A percentile compares a stretch with the other conserved stretches of the same genome.
These are phyloP conservation scores for Juncus effusus DNA, from an alignment of 176 grass and related monocot species.

Conservation along the genomic window DNA sequence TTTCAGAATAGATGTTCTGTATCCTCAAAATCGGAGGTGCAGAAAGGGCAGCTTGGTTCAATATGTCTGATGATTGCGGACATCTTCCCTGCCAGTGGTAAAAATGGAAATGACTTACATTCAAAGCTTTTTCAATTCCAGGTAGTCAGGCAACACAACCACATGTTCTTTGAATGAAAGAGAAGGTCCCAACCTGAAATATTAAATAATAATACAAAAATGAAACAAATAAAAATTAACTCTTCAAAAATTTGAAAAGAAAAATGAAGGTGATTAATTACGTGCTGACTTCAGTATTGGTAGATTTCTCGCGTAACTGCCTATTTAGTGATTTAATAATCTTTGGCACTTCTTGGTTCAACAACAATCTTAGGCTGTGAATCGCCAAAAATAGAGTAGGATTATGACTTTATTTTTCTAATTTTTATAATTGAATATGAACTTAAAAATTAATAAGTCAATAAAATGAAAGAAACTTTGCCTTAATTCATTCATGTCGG, in stretches of 20 bases:
- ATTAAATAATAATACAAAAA: conserved; percentile 18
- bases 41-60: no score
- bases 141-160: no score
- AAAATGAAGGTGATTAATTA: conserved; percentile 16
- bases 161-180: no score
- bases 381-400: conserved; percentile 2
- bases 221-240: background rate
- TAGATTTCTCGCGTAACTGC: conserved; percentile 94
- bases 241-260: background rate
- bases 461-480: conserved; percentile 3
- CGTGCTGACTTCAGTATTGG: conserved; percentile 83
- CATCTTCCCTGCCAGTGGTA: no score
- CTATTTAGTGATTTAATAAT: conserved; percentile 88
- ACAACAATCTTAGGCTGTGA: conserved; percentile 80
- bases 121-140: no score
- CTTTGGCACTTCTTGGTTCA: conserved; percentile 98
- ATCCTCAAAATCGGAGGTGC: no score
- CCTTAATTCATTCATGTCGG: conserved; percentile 92
- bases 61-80: no score
- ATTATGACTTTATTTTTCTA: conserved; percentile 1
- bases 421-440: background rate
- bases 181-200: conserved; percentile 84
- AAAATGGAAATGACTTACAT: no score
- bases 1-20: no score
- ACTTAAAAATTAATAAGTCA: conserved; percentile 5